Evolutionary conservation across 352 stramenopile genomes (phyloP).

Genomic region (Phytophthora boehmeriae): DNA sequence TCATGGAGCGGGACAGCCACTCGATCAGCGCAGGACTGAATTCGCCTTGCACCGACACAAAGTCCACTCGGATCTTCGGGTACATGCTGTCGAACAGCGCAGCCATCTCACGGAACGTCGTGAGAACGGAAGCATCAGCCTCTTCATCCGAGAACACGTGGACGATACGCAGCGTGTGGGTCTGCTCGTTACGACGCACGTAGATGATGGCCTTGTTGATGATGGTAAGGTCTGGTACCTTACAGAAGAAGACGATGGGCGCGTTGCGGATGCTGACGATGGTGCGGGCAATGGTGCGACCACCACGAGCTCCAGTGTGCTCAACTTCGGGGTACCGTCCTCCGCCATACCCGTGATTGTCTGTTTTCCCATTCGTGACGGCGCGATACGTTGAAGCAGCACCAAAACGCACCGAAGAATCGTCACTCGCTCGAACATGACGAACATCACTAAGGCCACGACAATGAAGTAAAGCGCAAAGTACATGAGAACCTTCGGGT

Average conservation of each 20-base stretch:
- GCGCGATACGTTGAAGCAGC: constrained; percentile 39
- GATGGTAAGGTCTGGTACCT: constrained; percentile 82
- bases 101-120: constrained; percentile 47
- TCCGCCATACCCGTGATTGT: constrained; percentile 13
- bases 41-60: constrained; percentile 59
- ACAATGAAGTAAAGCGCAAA: constrained; percentile 65
- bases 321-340: constrained; percentile 12
- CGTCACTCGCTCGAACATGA: constrained; percentile 61
- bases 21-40: constrained; percentile 69
- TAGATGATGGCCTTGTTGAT: constrained; percentile 93
- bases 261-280: constrained; percentile 54
- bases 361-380: constrained; percentile 35
- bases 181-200: constrained; percentile 88
- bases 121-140: constrained; percentile 10
- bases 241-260: constrained; percentile 90
- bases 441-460: constrained; percentile 45
- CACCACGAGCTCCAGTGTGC: constrained; percentile 48
- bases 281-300: constrained; percentile 47
- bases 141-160: constrained; percentile 60
- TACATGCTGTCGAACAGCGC: constrained; percentile 83
- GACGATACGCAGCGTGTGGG: constrained; percentile 83
- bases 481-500: constrained; percentile 53
- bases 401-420: constrained; percentile 43
- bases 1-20: constrained; percentile 63
- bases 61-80: constrained; percentile 78